Percentiles rank a stretch among this genome's conserved stretches.
Evolutionary conservation across 2,329 filamentous ascomycete genomes (phyloP).

Genomic region (Sarocladiaceae sp.): DNA sequence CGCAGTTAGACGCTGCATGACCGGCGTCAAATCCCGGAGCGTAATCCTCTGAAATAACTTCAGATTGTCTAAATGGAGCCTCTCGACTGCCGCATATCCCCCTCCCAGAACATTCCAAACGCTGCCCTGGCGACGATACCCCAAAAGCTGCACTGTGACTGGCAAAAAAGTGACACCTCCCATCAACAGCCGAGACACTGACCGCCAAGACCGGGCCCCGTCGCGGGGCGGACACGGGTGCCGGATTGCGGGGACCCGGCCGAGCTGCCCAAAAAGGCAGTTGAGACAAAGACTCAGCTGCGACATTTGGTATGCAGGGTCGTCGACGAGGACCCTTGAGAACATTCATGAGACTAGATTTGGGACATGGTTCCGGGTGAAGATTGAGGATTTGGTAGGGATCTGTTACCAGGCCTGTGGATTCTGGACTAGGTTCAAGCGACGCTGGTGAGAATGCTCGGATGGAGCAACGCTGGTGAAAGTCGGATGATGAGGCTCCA

Average conservation of each 20-base stretch:
- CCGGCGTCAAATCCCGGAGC: too few species aligned
- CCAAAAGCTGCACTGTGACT: too few species aligned
- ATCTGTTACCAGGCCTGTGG: neutral
- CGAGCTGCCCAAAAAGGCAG: neutral
- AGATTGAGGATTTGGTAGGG: neutral
- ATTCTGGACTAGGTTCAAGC: neutral
- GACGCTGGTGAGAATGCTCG: neutral
- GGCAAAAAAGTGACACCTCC: too few species aligned
- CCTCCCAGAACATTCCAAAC: slow-evolving; percentile 2
- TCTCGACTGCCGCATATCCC: too few species aligned
- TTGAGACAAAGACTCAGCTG: neutral
- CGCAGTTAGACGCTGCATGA: too few species aligned
- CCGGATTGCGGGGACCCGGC: slow-evolving; percentile 7
- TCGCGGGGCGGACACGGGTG: neutral
- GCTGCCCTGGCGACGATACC: slow-evolving; percentile 1
- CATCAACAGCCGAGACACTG: neutral
- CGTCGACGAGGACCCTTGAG: neutral
- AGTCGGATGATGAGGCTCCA: neutral
- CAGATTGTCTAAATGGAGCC: too few species aligned
- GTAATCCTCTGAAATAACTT: too few species aligned
- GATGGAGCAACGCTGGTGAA: neutral
- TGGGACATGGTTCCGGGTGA: too few species aligned
- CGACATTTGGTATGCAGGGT: neutral
- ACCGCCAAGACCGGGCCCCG: neutral
- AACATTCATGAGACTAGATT: too few species aligned